A percentile compares a stretch with the other conserved stretches of the same genome.
phyloP scores from a whole-genome alignment of 2,329 filamentous ascomycete species.

The Cyclaneusma minus region DNA sequence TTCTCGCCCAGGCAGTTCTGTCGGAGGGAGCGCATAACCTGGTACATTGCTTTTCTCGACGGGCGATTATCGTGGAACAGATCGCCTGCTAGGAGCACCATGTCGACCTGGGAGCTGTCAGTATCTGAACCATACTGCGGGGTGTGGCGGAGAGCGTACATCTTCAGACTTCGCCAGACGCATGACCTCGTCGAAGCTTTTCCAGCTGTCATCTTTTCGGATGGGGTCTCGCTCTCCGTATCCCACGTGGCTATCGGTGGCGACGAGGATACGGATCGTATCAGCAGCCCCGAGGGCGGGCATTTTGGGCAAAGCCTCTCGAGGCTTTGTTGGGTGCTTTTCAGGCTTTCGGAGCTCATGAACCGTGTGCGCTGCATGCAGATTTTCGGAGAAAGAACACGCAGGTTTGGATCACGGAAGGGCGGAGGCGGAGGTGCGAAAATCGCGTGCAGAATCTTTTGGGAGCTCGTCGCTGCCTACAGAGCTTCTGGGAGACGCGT shows the following conservation, averaged over 20 bases:
- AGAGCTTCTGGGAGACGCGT: too few relatives aligned
- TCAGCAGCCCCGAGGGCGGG: slow-evolving; percentile 38
- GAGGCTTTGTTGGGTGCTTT: too few relatives aligned
- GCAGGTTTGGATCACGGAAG: too few relatives aligned
- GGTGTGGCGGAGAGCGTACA: slow-evolving; percentile 25
- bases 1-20: slow-evolving; percentile 93
- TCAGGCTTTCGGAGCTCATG: too few relatives aligned
- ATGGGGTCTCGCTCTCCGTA: slow-evolving; percentile 87
- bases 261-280: slow-evolving; percentile 84
- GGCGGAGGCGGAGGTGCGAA: too few relatives aligned
- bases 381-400: too few relatives aligned
- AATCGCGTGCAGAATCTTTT: too few relatives aligned
- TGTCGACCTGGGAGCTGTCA: slow-evolving; percentile 51
- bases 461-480: too few relatives aligned
- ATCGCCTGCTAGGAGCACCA: slow-evolving; percentile 89
- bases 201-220: slow-evolving; percentile 95
- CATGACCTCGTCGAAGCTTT: slow-evolving; percentile 91
- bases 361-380: too few relatives aligned
- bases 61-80: slow-evolving; percentile 98
- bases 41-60: slow-evolving; percentile 86
- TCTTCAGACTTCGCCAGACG: slow-evolving; percentile 71
- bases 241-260: slow-evolving; percentile 96
- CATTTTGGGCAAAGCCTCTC: too few relatives aligned
- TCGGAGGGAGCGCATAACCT: slow-evolving; percentile 88
- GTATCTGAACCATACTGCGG: slow-evolving; percentile 5